phyloP scores from a whole-genome alignment of 257 asterid genomes.

The Avicennia marina region DNA sequence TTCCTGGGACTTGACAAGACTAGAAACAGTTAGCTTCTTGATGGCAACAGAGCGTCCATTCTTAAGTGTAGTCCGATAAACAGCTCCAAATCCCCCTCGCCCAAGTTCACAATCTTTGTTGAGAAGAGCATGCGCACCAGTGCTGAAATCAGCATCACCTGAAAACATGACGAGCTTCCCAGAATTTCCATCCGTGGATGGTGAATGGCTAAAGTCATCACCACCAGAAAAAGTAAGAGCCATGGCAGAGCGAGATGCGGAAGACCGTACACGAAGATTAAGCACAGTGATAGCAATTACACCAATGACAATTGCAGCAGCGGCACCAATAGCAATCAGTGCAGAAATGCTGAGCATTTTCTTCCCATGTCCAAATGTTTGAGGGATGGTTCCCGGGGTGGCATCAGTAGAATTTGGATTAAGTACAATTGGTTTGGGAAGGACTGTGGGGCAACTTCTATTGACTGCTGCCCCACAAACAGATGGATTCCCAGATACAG shows the following conservation, averaged over 20 bases:
- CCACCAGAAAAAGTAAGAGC: conserved; percentile 70
- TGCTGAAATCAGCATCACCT: conserved; percentile 68
- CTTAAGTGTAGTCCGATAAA: conserved; percentile 57
- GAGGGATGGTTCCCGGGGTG: conserved; percentile 38
- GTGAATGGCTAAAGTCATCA: conserved; percentile 60
- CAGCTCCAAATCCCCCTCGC: conserved; percentile 86
- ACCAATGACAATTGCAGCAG: conserved; percentile 68
- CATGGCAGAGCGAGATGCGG: conserved; percentile 44
- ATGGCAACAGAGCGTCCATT: conserved; percentile 78
- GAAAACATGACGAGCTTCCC: conserved; percentile 89
- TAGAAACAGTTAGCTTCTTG: conserved; percentile 77
- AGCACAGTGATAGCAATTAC: conserved; percentile 78
- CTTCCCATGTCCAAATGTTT: conserved; percentile 41
- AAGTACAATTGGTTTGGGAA: conserved; percentile 81
- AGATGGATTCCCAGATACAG: conserved; percentile 61
- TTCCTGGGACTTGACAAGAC: conserved; percentile 74
- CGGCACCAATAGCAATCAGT: conserved; percentile 80
- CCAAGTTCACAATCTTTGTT: conserved; percentile 88
- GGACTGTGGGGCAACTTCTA: conserved; percentile 52
- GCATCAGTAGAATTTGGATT: conserved; percentile 70
- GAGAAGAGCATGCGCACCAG: conserved; percentile 71
- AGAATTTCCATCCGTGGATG: conserved; percentile 52
- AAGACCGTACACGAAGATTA: conserved; percentile 61
- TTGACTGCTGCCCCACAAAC: conserved; percentile 71
- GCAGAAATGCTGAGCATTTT: conserved; percentile 81